Evolutionary conservation across 495 filamentous ascomycete species (phyloP), one percentile per base, ranked within the genome.

Genomic region (Penicillium dipodomyicola): DNA sequence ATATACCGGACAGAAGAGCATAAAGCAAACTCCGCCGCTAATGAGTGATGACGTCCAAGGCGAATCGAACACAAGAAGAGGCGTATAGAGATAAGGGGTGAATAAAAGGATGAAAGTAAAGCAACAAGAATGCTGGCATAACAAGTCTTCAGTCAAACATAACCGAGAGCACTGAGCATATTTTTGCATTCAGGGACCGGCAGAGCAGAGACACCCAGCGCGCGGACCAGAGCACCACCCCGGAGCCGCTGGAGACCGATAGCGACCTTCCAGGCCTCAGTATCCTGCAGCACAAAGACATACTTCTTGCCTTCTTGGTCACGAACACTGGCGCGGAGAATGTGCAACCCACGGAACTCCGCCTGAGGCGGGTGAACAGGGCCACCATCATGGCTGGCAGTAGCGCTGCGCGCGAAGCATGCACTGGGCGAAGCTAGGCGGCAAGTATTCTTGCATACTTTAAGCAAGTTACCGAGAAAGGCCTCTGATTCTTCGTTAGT

Each of bases 251-350:
- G 84, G 56, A 98, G 71, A 10, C 91, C 91, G 22, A 89, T 80
- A 1, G 87, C 86, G 32, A 98, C 85, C 75, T 98, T 98, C 94
- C 94, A 97, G 15, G 85, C 89, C 68, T 98, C 92, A 33, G 86
- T 83, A 65, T 93, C 87, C 27, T 81, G 77, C 17, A 96, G 65
- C 3, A 97, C 78, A 65, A 96, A 97, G 48, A 96, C 79, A 64
- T 88, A 96, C 42, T 84, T 79, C 67, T 88, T 89, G 27, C 86
- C 88, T 52, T 96, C 91, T 50, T 89, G 84, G 68, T 97, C 94
- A 27, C 91, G 80, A 37, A 96, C 79, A 19, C 79, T 90, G 10
- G 90, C 91, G 44, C 94, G 83, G 30, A 98, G 73, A 27, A 98
- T 73, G 70, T 97, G 92, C 12, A 92, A 70, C 14, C 83, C 80